Base-by-base conservation (phyloP, 1,284 basidiomycete genomes). In the Trichosporon coremiiforme region DNA sequence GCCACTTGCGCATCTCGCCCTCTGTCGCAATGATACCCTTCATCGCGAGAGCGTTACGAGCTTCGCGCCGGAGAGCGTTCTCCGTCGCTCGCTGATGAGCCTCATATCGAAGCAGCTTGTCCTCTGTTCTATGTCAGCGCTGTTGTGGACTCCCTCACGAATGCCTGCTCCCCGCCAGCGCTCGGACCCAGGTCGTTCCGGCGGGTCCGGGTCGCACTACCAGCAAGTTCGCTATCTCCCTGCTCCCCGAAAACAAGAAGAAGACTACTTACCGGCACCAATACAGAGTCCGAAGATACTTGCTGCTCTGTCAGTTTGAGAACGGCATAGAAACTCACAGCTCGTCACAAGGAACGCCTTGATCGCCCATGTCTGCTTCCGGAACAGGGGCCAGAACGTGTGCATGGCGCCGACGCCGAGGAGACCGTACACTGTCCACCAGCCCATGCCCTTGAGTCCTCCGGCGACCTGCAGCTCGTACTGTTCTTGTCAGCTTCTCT, bases 1-100 rank as follows among this genome's bases (percentile, higher is more conserved):
- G 90, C 93, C 93, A 95, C 78, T 88, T 89, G 50, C 88, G 85
- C 63, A 94, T 94, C 76, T 91, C 92, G 10, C 89, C 88, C 82
- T 95, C 93, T 8, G 92, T 93, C 4, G 89, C 88, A 70, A 94
- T 87, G 64, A 91, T 85, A 20, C 72, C 72, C 72, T 87, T 87
- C 47, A 87, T 86, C 13, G 90, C 89, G 67, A 95, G 87, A 67
- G 92, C 91, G 53, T 90, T 84, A 36, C 90, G 87, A 13, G 93
- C 93, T 78, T 91, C 86, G 66, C 88, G 87, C 36, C 93, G 88
- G 50, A 94, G 83, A 8, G 86, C 83, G 74, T 89, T 89, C 79
- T 94, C 92, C 67, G 87, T 85, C 70, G 85, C 82, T 31, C 93
- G 88, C 74, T 89, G 85, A 65, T 86, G 82, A 45, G 86, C 85